A percentile compares a stretch with the other conserved stretches of the same genome.
These are phyloP conservation scores for Aspergillus olivimuriae DNA, from an alignment of 495 filamentous ascomycete species.

Conservation along the genomic window DNA sequence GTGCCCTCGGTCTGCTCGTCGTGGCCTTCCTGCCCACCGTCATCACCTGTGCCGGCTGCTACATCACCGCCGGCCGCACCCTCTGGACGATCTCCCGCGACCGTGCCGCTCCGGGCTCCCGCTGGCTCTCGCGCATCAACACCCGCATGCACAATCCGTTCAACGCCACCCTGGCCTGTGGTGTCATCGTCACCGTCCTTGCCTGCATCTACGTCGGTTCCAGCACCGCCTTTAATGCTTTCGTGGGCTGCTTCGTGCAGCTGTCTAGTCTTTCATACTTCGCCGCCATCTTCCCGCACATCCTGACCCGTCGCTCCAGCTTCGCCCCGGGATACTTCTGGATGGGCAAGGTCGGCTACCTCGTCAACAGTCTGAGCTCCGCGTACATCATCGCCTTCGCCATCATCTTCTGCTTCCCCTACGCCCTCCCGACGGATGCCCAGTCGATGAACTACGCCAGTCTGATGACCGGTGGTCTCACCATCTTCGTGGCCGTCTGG, in stretches of 20 bases:
- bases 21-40: constrained; percentile 59
- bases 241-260: constrained; percentile 67
- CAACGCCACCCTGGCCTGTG: constrained; percentile 58
- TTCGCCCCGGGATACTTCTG: constrained; percentile 64
- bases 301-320: constrained; percentile 56
- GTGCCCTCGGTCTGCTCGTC: constrained; percentile 52
- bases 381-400: constrained; percentile 65
- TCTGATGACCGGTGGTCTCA: constrained; percentile 56
- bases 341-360: constrained; percentile 55
- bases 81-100: constrained; percentile 80
- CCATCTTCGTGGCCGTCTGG: constrained; percentile 38
- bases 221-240: constrained; percentile 66
- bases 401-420: constrained; percentile 76
- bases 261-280: constrained; percentile 68
- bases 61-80: constrained; percentile 67
- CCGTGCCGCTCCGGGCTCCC: constrained; percentile 42
- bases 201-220: constrained; percentile 72
- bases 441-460: constrained; percentile 66
- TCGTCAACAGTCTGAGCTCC: constrained; percentile 53
- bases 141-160: constrained; percentile 55
- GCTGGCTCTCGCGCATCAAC: constrained; percentile 35
- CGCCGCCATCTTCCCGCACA: constrained; percentile 66
- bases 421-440: constrained; percentile 45
- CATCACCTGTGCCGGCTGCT: constrained; percentile 59
- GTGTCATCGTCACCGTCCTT: constrained; percentile 54